Evolutionary conservation across 2,329 filamentous ascomycete genomes (phyloP), one percentile per base, ranked within the genome.

Genomic region (Arthroderma sp.): DNA sequence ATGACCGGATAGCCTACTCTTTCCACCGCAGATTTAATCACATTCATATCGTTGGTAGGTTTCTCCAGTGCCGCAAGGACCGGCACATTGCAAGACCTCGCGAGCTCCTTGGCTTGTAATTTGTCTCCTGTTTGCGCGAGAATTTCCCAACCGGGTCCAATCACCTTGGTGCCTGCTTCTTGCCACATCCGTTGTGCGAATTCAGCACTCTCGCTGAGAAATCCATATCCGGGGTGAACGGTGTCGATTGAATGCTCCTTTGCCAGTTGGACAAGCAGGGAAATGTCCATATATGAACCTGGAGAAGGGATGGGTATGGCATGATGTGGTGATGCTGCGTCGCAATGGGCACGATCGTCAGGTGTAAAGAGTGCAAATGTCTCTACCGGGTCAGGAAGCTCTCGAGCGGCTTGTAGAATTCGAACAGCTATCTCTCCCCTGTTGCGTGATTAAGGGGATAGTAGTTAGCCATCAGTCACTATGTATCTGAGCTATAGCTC

Each of bases 381-480:
- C 44, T 75, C 69, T 6, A 78, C 63, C 8, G 54, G 46, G 4
- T 51, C 48, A 8, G 61, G 63, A 3, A 80, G 62, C 58, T 81
- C 78, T 36, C 75, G 66, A n/a, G 73, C 74, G 45, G 77, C 69
- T 29, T 71, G 69, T 31, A 80, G 62, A 40, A 81, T 77, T 8
- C 78, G 69, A 2, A 75, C 70, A 44, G 77, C 77, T 42, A 82
- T 80, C 57, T 81, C 78, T 45, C 78, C 78, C 62, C 76, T 77
- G 43, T 30, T 27, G 39, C n/a, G 28, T 45, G 6, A 41, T 15
- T 52, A 49, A 42, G 49, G 44, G 4, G 50, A 40, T 28, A 8
- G 42, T 46, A 2, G 32, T 34, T 11, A 34, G 8, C 8, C 32
- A 8, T 8, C 32, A 34, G 32, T 9, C 32, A 3, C 8, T 8